These are phyloP conservation scores for Croton setiger DNA, from an alignment of 441 rosid genomes.

Conservation along the genomic window DNA sequence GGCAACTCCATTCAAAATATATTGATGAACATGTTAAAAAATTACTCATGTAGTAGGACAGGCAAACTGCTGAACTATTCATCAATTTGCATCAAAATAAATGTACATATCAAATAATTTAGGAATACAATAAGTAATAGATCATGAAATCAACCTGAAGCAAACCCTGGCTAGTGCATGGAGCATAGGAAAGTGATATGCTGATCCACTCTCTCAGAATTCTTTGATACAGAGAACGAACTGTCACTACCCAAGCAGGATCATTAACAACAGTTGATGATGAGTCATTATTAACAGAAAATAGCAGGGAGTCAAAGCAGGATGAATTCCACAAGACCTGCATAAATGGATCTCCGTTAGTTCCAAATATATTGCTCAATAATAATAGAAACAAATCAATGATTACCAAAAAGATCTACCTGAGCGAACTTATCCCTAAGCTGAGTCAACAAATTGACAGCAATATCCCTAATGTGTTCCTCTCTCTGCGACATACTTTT, in stretches of 20 bases:
- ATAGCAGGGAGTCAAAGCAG: conserved; percentile 80
- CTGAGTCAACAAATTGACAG: conserved; percentile 82
- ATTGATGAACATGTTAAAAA: not conserved
- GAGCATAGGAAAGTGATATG: conserved; percentile 87
- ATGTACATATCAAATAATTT: not conserved
- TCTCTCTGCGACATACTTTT: conserved; percentile 96
- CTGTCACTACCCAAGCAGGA: conserved; percentile 77
- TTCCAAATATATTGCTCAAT: conserved; percentile 20
- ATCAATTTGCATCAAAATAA: conserved; percentile 9
- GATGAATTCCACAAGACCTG: conserved; percentile 99
- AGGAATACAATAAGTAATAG: not conserved
- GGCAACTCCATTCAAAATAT: not conserved
- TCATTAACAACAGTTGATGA: conserved; percentile 69
- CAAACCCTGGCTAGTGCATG: conserved; percentile 98
- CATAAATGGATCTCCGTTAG: conserved; percentile 25
- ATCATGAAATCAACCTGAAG: conserved; percentile 63
- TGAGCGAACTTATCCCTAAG: conserved; percentile 96
- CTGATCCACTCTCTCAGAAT: conserved; percentile 89
- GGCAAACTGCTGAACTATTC: not conserved
- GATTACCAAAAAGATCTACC: conserved; percentile 39
- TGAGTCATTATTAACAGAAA: conserved; percentile 66
- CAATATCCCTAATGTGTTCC: conserved; percentile 84
- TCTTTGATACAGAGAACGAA: conserved; percentile 86
- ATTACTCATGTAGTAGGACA: conserved; percentile 12
- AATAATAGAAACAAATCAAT: conserved; percentile 10